Base-by-base conservation (phyloP, 177 flowering plant genomes). In the Tripterygium wilfordii region DNA sequence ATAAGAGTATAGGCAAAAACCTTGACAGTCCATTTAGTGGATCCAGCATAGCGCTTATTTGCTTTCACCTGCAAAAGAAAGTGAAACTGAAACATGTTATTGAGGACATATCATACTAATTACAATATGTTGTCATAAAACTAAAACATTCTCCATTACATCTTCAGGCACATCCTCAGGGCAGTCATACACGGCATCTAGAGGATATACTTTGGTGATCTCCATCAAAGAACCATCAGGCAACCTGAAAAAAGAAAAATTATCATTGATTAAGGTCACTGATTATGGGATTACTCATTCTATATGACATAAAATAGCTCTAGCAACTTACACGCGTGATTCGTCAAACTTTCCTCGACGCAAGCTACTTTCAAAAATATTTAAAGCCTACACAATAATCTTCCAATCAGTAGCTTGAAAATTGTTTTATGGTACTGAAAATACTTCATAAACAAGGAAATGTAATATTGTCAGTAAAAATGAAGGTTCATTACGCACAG, bases 141-240 rank as follows among this genome's bases (percentile, higher is more conserved):
- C 21, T 15, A 38, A 16, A 4, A 16, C 21, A 38, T 15, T 39
- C 26, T 31, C 4, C 2, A 18, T 72, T 84, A 88, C 96, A 76
- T 92, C 97, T 78, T 86, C 98, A 56, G 96, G 96, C 12, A 84
- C 98, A 78, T 92, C 97, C 44, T 84, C 89, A 56, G 48, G 96
- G 36, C 35, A 71, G 70, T 89, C 98, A 71, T 37, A 92, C 38
- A 86, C 86, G 15, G 98, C 98, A 89, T 92, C 98, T 36, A 92
- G 42, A 32, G 95, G 81, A 63, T 92, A 92, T 3, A 89, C 71
- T 70, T 86, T 89, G 8, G 79, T 65, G 29, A 92, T 92, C 59
- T 89, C 83, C 99, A 92, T 89, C 58, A 86, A 57, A 30, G 92
- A 89, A 45, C 97, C 96, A 89, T 89, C 88, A 31, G 97, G 96